Conservation (phyloP, 176 grass and related monocot genomes). For the Elymus sibiricus region DNA sequence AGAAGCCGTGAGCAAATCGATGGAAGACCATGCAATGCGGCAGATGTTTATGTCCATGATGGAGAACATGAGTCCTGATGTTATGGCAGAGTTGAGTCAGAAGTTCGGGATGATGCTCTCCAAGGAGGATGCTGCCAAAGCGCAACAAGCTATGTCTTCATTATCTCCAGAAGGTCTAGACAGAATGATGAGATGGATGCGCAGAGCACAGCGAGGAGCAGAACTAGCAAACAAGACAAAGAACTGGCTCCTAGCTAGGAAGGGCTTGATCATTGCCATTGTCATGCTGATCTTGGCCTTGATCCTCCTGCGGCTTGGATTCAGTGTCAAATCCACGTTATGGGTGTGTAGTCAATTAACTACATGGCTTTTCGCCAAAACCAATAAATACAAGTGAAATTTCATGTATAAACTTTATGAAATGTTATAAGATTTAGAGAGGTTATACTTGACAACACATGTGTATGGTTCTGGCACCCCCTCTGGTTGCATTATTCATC, state of each 20-base stretch:
- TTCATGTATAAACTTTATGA: too few relatives aligned
- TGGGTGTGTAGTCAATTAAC: too few relatives aligned
- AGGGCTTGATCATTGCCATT: conserved; percentile 75
- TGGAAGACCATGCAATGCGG: conserved; percentile 78
- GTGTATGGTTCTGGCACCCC: too few relatives aligned
- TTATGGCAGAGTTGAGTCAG: conserved; percentile 78
- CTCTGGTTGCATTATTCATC: too few relatives aligned
- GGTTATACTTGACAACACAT: too few relatives aligned
- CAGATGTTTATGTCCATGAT: conserved; percentile 91
- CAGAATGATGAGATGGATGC: conserved; percentile 85
- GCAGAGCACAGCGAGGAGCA: conserved; percentile 63
- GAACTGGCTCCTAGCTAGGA: conserved; percentile 71
- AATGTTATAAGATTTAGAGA: too few relatives aligned
- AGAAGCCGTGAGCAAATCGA: conserved; percentile 64
- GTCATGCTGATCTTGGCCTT: conserved; percentile 75
- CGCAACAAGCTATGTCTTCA: conserved; percentile 67
- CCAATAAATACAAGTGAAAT: too few relatives aligned
- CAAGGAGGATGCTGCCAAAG: conserved; percentile 74
- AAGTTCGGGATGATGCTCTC: conserved; percentile 83
- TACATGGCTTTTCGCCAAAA: too few relatives aligned
- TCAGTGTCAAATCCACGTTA: background rate
- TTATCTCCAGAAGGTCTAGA: conserved; percentile 77
- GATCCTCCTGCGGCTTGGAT: conserved; percentile 60
- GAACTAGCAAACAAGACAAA: conserved; percentile 66
- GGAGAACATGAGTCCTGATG: conserved; percentile 82